Evolutionary conservation across 2,329 filamentous ascomycete species (phyloP).

Genomic region (Xylariales sp.): DNA sequence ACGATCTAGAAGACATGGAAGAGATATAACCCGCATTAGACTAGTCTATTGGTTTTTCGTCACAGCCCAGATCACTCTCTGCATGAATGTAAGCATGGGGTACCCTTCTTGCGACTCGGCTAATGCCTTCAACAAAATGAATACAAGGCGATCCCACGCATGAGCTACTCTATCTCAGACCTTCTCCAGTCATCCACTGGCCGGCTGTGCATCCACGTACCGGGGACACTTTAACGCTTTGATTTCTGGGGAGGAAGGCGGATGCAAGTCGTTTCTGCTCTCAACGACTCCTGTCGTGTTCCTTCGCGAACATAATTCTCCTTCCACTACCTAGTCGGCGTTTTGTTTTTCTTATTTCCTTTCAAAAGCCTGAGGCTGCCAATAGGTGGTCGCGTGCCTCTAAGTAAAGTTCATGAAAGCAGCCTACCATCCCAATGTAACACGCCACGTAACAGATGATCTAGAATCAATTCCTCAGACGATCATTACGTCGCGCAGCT

Average conservation of each 20-base stretch:
- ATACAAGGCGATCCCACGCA: conserved; percentile 9
- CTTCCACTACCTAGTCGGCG: neutral
- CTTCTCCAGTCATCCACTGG: neutral
- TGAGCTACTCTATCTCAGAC: conserved; percentile 18
- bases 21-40: conserved; percentile 65
- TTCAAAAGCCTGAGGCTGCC: neutral
- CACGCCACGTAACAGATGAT: neutral
- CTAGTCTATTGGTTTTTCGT: conserved; percentile 22
- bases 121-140: neutral
- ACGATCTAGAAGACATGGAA: conserved; percentile 82
- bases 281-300: neutral
- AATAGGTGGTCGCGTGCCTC: neutral
- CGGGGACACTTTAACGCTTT: neutral
- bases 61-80: conserved; percentile 20
- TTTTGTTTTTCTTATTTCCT: neutral
- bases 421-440: neutral
- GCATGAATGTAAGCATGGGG: conserved; percentile 14
- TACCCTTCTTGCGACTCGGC: neutral
- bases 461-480: conserved; percentile 7
- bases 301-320: neutral
- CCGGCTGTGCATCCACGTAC: neutral
- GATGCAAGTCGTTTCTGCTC: neutral
- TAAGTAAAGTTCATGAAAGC: neutral
- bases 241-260: neutral
- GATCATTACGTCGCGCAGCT: conserved; percentile 12